phyloP scores from a whole-genome alignment of 257 asterid genomes.

The Fraxinus pennsylvanica region DNA sequence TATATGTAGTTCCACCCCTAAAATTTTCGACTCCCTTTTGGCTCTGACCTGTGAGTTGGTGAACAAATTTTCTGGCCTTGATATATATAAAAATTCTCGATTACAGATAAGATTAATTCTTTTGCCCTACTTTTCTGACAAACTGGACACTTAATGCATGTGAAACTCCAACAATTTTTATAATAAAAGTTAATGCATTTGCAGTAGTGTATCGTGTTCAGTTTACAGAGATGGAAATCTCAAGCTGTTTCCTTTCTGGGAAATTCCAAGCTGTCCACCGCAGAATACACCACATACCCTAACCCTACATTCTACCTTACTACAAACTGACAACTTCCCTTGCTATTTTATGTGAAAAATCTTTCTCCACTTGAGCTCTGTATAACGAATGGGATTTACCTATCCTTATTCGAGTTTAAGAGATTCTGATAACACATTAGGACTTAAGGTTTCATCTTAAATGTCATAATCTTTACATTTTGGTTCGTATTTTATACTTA shows the following conservation, averaged over 20 bases:
- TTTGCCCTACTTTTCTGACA: background rate
- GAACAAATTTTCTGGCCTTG: background rate
- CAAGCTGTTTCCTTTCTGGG: background rate
- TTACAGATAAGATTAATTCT: background rate
- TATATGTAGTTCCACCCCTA: too few species aligned
- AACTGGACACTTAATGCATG: background rate
- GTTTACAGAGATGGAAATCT: background rate
- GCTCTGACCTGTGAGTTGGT: background rate
- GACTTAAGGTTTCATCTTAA: too few species aligned
- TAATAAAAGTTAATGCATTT: background rate
- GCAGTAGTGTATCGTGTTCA: background rate
- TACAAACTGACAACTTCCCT: background rate
- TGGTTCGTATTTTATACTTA: too few species aligned
- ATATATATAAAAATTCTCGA: background rate
- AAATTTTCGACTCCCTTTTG: too few species aligned
- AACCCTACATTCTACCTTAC: background rate
- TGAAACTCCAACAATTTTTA: background rate
- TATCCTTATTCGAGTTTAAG: too few species aligned
- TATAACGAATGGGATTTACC: too few species aligned
- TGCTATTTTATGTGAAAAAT: background rate
- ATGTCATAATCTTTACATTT: too few species aligned
- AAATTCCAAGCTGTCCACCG: background rate
- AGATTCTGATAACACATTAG: too few species aligned
- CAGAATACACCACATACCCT: background rate
- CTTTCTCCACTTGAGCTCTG: too few species aligned